Evolutionary conservation across 2,329 filamentous ascomycete genomes (phyloP), one percentile per base, ranked within the genome.

Genomic region (Sordariomycetes sp.): DNA sequence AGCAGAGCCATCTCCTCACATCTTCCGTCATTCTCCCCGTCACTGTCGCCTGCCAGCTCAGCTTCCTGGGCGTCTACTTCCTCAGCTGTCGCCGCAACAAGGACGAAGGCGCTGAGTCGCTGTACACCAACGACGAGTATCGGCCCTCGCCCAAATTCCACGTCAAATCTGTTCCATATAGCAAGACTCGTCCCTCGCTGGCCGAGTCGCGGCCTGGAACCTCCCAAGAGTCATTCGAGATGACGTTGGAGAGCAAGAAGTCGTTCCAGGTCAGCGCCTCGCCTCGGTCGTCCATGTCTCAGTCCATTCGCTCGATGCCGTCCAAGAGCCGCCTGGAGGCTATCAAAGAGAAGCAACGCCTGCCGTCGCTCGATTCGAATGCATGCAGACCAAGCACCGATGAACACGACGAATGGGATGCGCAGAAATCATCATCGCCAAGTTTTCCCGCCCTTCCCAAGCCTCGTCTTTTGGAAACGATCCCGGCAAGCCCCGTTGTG

Each of bases 391-490:
- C n/a, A 8, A 30, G 18, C 17, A 19, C 6, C 12, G 25, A 35
- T n/a, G 27, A 10, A 18, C 14, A 12, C 29, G 29, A 29, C 12
- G 24, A 12, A 18, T 30, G 33, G 25, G 31, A 29, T 30, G 33
- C 14, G n/a, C n/a, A n/a, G n/a, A 14, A 9, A 9, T 28, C 25
- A 14, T 28, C 25, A 3, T 11, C 17, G 25, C 12, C n/a, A 12
- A 20, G 16, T 14, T 19, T 16, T 10, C 28, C 34, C 6, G 15
- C 10, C 16, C 21, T 27, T 18, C 21, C 11, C 14, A 59, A 63
- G 38, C 52, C 59, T 21, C 68, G 67, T 20, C 70, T 71, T 34
- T 64, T 88, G 6, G 82, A 86, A 49, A 79, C 82, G 0, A 87
- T 87, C 35, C 82, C 75, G 1, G 76, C 72, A 16, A 79, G 73